phyloP scores from a whole-genome alignment of 345 rosid species.

The Nasturtium officinale region DNA sequence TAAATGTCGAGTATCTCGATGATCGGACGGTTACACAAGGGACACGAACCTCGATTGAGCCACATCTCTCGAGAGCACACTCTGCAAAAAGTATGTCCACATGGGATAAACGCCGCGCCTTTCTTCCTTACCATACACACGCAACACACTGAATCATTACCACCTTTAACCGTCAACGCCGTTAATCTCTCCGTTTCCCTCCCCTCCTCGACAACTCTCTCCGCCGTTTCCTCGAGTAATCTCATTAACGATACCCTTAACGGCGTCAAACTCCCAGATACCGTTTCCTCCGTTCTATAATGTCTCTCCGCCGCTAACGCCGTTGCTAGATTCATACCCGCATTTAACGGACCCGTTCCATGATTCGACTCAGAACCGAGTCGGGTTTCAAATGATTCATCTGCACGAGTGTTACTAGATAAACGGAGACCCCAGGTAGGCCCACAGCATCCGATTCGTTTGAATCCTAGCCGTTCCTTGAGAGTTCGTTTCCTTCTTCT shows the following conservation, averaged over 20 bases:
- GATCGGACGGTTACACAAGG: conserved; percentile 70
- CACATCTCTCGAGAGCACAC: conserved; percentile 71
- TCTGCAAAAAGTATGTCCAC: conserved; percentile 79
- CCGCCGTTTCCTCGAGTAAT: conserved; percentile 60
- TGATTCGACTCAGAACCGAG: conserved; percentile 30
- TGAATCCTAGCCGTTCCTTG: conserved; percentile 68
- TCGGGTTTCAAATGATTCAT: conserved; percentile 31
- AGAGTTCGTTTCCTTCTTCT: conserved; percentile 52
- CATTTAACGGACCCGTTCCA: conserved; percentile 28
- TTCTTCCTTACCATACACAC: conserved; percentile 72
- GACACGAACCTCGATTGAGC: conserved; percentile 73
- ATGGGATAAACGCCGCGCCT: conserved; percentile 76
- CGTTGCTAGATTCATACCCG: conserved; percentile 75
- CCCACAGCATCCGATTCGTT: conserved; percentile 70
- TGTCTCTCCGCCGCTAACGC: conserved; percentile 85
- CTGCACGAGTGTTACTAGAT: conserved; percentile 37
- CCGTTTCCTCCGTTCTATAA: conserved; percentile 34
- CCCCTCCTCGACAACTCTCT: conserved; percentile 40
- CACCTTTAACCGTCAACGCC: conserved; percentile 35
- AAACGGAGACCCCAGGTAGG: conserved; percentile 58
- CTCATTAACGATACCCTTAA: conserved; percentile 66
- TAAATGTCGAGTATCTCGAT: conserved; percentile 67
- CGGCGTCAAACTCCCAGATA: conserved; percentile 44
- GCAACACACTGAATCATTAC: conserved; percentile 63
- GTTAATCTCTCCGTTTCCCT: conserved; percentile 35